Conservation (phyloP, 2,329 filamentous ascomycete species). For the Fusarium sp. region DNA sequence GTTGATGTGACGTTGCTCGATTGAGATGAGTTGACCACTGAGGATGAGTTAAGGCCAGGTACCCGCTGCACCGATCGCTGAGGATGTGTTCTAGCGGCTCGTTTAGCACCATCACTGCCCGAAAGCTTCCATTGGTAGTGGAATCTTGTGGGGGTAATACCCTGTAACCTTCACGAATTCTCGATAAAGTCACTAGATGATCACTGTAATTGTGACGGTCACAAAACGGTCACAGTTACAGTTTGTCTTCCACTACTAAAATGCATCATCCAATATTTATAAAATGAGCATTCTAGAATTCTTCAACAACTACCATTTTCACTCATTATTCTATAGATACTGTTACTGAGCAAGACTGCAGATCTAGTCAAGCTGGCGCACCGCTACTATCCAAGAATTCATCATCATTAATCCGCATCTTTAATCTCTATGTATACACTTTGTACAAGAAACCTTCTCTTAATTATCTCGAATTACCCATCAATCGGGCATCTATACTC, state of each 20-base stretch:
- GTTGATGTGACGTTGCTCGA: slow-evolving; percentile 22
- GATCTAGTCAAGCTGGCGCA: neutral
- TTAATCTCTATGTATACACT: slow-evolving; percentile 42
- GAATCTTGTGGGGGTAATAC: no score
- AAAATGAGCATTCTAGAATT: neutral
- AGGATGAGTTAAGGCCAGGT: slow-evolving; percentile 22
- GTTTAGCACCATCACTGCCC: slow-evolving; percentile 2
- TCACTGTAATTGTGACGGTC: no score
- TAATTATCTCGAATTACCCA: slow-evolving; percentile 52
- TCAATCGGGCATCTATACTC: slow-evolving; percentile 70
- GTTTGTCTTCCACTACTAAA: neutral
- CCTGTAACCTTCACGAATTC: no score
- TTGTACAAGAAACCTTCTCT: slow-evolving; percentile 39
- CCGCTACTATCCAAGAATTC: slow-evolving; percentile 26
- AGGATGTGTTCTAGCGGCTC: slow-evolving; percentile 15
- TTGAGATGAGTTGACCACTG: neutral
- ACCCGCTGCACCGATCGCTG: slow-evolving; percentile 18
- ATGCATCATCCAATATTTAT: neutral
- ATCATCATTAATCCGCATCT: slow-evolving; percentile 44
- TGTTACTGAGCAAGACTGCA: neutral
- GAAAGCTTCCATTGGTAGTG: neutral
- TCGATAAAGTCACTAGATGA: no score
- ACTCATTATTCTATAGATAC: neutral
- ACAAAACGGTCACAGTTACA: no score
- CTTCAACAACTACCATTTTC: neutral